Conservation (phyloP, 1,284 basidiomycete species). For the Marasmius tenuissimus region DNA sequence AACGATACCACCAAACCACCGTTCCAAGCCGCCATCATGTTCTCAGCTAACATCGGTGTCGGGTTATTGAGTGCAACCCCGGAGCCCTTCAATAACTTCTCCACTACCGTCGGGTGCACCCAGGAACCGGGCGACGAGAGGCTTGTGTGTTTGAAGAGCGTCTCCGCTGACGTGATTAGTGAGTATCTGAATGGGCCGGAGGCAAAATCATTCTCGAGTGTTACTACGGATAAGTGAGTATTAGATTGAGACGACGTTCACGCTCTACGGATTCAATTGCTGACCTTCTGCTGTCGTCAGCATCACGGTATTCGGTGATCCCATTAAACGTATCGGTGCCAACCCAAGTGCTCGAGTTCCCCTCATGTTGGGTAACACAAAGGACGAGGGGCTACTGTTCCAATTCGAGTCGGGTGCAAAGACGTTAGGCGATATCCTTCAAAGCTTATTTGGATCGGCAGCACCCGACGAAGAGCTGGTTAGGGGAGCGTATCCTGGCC, state of each 20-base stretch:
- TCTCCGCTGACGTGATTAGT: not conserved
- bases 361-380: not conserved
- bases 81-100: not conserved
- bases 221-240: not conserved
- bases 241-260: not conserved
- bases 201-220: not conserved
- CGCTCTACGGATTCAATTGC: not conserved
- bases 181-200: not conserved
- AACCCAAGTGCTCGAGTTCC: not conserved
- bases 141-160: not conserved
- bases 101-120: not conserved
- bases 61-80: not conserved
- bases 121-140: not conserved
- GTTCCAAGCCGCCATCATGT: not conserved
- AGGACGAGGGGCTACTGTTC: not conserved
- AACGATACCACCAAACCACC: not conserved
- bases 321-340: not conserved
- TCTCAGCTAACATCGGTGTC: not conserved
- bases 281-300: not conserved
- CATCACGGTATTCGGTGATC: not conserved
- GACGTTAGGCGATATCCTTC: too few relatives aligned
- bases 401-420: too few relatives aligned
- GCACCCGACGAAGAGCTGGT: constrained; percentile 1
- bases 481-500: constrained; percentile 11
- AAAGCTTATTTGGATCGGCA: too few relatives aligned